Evolutionary conservation across 768 basidiomycete genomes (phyloP).

Genomic region (Russula abietina): DNA sequence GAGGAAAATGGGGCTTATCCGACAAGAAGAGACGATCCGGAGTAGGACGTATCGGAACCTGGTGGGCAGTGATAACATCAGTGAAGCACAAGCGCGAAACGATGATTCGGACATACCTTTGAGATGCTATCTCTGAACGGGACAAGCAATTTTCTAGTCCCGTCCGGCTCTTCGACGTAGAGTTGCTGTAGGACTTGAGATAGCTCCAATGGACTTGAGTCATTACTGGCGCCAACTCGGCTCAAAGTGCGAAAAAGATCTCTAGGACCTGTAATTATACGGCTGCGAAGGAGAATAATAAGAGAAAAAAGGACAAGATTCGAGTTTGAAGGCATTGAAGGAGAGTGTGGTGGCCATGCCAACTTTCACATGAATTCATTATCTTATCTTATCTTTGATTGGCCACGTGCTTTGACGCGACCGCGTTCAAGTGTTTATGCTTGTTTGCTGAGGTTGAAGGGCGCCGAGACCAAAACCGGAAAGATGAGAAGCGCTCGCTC

Average conservation of each 20-base stretch:
- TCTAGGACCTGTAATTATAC: conserved; percentile 20
- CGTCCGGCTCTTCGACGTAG: conserved; percentile 53
- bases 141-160: conserved; percentile 58
- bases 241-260: conserved; percentile 13
- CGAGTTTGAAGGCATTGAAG: not conserved
- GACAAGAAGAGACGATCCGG: conserved; percentile 47
- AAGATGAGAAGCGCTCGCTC: not conserved
- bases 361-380: conserved; percentile 2
- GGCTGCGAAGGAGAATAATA: conserved; percentile 12
- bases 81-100: not conserved
- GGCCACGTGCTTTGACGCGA: conserved; percentile 36
- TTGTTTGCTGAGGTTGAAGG: conserved; percentile 36
- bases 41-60: conserved; percentile 47
- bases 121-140: conserved; percentile 59
- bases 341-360: not conserved
- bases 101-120: conserved; percentile 40
- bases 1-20: conserved; percentile 52
- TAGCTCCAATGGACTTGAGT: conserved; percentile 36
- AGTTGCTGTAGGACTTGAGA: conserved; percentile 50
- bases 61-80: not conserved
- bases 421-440: conserved; percentile 34
- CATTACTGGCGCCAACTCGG: not conserved
- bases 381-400: conserved; percentile 3
- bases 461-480: conserved; percentile 26
- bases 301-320: conserved; percentile 9